Conservation (phyloP, 1,139 yeast species). For the Eremothecium coryli region DNA sequence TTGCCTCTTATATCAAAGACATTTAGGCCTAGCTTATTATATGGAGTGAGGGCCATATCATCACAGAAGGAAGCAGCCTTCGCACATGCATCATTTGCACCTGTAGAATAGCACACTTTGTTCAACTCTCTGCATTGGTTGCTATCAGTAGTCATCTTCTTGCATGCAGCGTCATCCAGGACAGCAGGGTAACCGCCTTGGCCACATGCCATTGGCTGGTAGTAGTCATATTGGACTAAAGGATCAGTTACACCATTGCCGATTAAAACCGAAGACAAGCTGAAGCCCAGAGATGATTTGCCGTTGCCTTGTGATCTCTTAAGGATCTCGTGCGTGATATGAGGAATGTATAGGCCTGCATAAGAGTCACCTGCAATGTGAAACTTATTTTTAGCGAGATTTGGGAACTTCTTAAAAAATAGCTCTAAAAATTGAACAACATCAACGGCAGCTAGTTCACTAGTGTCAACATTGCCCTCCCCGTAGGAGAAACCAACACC, state of each 20-base stretch:
- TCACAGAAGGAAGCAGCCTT: conserved; percentile 41
- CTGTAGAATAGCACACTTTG: conserved; percentile 44
- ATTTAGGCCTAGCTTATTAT: conserved; percentile 51
- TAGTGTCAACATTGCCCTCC: conserved; percentile 41
- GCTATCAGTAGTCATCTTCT: conserved; percentile 42
- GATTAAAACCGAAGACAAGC: conserved; percentile 60
- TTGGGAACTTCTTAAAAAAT: conserved; percentile 66
- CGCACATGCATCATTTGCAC: conserved; percentile 41
- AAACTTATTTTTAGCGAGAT: conserved; percentile 47
- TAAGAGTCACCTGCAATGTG: conserved; percentile 86
- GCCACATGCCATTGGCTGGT: conserved; percentile 82
- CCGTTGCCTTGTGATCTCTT: conserved; percentile 41
- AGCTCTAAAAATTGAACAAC: conserved; percentile 70
- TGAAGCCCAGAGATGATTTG: conserved; percentile 40
- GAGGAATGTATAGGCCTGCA: conserved; percentile 83
- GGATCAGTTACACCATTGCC: conserved; percentile 84
- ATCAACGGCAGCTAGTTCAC: conserved; percentile 69
- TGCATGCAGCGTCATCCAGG: conserved; percentile 52
- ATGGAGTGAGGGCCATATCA: conserved; percentile 36
- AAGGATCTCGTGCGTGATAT: conserved; percentile 63
- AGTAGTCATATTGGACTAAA: conserved; percentile 55
- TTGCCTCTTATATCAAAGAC: conserved; percentile 58
- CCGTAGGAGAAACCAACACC: conserved; percentile 74
- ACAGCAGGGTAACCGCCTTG: conserved; percentile 68
- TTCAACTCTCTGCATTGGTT: conserved; percentile 49